A percentile compares a stretch with the other conserved stretches of the same genome.
Conservation (phyloP, 2,329 filamentous ascomycete genomes). For the Aureobasidium melanogenum region DNA sequence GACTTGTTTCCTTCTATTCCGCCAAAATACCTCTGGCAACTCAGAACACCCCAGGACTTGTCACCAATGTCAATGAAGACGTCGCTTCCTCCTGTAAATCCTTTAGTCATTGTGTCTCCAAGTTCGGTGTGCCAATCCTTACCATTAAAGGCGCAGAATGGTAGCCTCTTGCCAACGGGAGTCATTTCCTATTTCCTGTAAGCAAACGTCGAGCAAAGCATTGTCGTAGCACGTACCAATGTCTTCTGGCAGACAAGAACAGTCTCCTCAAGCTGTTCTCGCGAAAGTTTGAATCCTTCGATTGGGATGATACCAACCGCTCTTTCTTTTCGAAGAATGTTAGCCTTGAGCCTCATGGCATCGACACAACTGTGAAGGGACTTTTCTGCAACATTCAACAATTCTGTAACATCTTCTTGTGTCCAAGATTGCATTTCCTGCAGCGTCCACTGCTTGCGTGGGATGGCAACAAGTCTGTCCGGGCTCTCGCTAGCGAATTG, state of each 20-base stretch:
- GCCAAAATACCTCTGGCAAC: constrained; percentile 86
- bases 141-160: constrained; percentile 96
- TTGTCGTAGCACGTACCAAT: constrained; percentile 36
- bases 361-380: constrained; percentile 74
- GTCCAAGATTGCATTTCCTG: constrained; percentile 71
- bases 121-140: constrained; percentile 6
- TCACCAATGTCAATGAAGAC: constrained; percentile 98
- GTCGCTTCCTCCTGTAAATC: constrained; percentile 65
- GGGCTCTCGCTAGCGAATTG: constrained; percentile 58
- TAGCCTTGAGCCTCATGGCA: constrained; percentile 69
- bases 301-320: constrained; percentile 43
- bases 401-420: constrained; percentile 62
- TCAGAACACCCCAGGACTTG: constrained; percentile 90
- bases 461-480: constrained; percentile 58
- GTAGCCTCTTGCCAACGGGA: constrained; percentile 57
- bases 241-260: constrained; percentile 91
- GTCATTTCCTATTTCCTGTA: constrained; percentile 54
- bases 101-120: not conserved
- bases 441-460: constrained; percentile 61
- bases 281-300: constrained; percentile 44
- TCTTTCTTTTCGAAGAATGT: constrained; percentile 77
- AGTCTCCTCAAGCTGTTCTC: constrained; percentile 90
- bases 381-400: constrained; percentile 84
- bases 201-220: not conserved
- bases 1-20: constrained; percentile 67